Evolutionary conservation across 192 early-diverging fungal species (phyloP).

Genomic region (Podila epicladia): DNA sequence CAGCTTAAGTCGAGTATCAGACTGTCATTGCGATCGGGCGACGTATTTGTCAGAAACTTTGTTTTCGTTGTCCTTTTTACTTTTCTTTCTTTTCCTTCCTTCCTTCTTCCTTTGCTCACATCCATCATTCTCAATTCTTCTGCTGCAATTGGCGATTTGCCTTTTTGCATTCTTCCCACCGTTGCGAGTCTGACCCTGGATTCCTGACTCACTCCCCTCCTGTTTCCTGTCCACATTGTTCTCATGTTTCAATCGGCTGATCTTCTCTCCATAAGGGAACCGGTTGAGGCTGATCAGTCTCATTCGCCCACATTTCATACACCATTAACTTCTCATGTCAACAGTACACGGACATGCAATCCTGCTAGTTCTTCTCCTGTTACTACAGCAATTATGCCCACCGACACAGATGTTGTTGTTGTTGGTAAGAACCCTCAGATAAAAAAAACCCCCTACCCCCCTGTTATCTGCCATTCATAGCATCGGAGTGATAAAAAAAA

Average conservation of each 20-base stretch:
- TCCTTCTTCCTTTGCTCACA: background rate
- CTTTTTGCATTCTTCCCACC: background rate
- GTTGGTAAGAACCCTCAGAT: conserved; percentile 6
- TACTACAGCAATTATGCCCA: no score
- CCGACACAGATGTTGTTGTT: conserved; percentile 18
- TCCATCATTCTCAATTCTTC: background rate
- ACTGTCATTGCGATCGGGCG: background rate
- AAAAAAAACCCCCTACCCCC: no score
- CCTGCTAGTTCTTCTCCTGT: no score
- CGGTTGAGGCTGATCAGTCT: no score
- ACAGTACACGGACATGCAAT: no score
- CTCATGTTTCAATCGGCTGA: conserved; percentile 4
- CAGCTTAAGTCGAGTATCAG: no score
- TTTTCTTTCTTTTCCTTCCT: background rate
- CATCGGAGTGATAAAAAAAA: no score
- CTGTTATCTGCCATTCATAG: background rate
- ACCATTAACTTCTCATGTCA: no score
- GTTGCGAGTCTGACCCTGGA: background rate
- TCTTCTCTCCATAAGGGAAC: no score
- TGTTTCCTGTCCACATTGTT: background rate
- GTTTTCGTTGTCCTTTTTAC: background rate
- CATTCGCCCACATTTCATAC: no score
- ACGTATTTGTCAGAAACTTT: background rate
- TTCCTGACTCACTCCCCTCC: background rate
- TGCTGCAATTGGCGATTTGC: background rate